Conservation (phyloP, 805 yeast species). For the Sungouiozyma intestinalis region DNA sequence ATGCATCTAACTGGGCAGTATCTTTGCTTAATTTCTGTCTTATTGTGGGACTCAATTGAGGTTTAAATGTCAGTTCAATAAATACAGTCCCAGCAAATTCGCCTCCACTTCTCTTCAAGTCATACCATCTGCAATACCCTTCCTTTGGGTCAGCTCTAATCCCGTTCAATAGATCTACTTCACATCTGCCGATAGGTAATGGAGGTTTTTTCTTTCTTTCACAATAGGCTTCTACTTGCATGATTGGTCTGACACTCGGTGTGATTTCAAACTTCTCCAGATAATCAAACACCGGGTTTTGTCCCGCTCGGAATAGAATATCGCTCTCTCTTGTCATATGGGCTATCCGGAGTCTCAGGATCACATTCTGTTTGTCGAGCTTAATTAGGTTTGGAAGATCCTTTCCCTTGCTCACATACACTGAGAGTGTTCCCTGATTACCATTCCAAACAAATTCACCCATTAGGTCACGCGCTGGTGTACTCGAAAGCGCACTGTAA, state of each 20-base stretch:
- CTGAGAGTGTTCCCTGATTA: constrained; percentile 48
- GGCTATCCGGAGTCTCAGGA: constrained; percentile 71
- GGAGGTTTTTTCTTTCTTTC: constrained; percentile 86
- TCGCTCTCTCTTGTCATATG: constrained; percentile 73
- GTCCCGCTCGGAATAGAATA: constrained; percentile 81
- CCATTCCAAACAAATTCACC: constrained; percentile 24
- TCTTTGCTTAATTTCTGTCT: constrained; percentile 8
- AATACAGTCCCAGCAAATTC: constrained; percentile 81
- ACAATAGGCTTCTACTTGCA: constrained; percentile 54
- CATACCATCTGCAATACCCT: constrained; percentile 83
- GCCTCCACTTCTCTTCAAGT: constrained; percentile 45
- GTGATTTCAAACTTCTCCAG: constrained; percentile 59
- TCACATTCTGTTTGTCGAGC: constrained; percentile 90
- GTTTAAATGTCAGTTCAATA: constrained; percentile 86
- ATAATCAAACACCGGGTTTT: constrained; percentile 81
- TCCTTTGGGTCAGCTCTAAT: constrained; percentile 54
- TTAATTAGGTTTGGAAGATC: constrained; percentile 80
- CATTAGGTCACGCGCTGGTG: too few species aligned
- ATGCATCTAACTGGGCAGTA: constrained; percentile 15
- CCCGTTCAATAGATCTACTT: constrained; percentile 67
- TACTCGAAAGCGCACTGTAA: too few species aligned
- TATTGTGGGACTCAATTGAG: constrained; percentile 23
- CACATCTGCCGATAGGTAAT: constrained; percentile 72
- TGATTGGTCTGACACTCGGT: constrained; percentile 48
- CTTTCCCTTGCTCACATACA: constrained; percentile 70